phyloP scores from a whole-genome alignment of 2,329 filamentous ascomycete genomes.

The Immersiporthe knoxdaviesiana region DNA sequence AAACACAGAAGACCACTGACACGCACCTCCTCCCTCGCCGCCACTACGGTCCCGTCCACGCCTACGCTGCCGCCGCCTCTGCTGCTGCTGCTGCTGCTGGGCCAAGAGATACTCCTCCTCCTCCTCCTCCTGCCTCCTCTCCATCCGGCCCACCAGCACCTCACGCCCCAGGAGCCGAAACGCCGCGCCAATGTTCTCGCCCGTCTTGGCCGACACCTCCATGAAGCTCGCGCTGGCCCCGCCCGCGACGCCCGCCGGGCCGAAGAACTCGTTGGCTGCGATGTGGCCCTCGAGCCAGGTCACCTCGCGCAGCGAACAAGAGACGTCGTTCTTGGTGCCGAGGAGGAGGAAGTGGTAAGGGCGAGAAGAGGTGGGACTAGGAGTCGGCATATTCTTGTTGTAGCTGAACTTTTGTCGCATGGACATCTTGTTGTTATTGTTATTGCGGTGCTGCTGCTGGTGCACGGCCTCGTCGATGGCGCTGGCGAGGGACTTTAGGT shows the following conservation, averaged over 20 bases:
- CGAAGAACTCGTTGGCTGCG: constrained; percentile 16
- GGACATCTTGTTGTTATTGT: background rate
- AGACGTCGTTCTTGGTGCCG: constrained; percentile 42
- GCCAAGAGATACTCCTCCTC: constrained; percentile 5
- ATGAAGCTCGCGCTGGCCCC: constrained; percentile 36
- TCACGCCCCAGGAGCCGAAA: constrained; percentile 41
- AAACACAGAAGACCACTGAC: constrained; percentile 17
- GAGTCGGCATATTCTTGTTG: background rate
- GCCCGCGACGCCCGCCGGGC: constrained; percentile 32
- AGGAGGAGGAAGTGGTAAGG: constrained; percentile 41
- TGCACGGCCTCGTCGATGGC: constrained; percentile 18
- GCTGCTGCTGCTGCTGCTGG: too few relatives aligned
- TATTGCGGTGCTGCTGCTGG: background rate
- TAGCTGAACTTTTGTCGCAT: background rate
- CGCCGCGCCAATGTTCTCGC: constrained; percentile 41
- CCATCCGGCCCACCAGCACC: constrained; percentile 37
- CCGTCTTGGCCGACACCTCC: constrained; percentile 42
- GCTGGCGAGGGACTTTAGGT: constrained; percentile 23
- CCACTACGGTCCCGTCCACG: too few relatives aligned
- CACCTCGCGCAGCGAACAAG: constrained; percentile 37
- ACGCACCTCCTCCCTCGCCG: constrained; percentile 17
- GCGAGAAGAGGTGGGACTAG: constrained; percentile 29
- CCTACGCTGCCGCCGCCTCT: too few relatives aligned
- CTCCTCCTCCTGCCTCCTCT: constrained; percentile 9
- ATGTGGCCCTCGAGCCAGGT: constrained; percentile 39